phyloP scores from a whole-genome alignment of 2,329 filamentous ascomycete genomes.

The Emericellopsis atlantica region DNA sequence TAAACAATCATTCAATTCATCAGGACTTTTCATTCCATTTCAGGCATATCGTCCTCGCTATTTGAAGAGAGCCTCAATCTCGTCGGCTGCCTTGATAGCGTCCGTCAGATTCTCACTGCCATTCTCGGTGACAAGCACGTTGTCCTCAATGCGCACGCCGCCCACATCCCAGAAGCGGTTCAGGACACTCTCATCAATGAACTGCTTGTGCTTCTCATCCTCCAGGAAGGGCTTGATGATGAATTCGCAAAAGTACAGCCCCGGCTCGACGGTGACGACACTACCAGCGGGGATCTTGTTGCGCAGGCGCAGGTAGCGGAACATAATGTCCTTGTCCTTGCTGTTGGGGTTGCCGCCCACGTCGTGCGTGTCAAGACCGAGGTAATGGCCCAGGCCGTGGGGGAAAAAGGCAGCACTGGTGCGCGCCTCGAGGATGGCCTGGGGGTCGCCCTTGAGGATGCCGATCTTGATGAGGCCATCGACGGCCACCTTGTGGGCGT shows the following conservation, averaged over 20 bases:
- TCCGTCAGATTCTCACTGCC: conserved; percentile 64
- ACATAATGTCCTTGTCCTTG: conserved; percentile 69
- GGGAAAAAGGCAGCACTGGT: conserved; percentile 88
- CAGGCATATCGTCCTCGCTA: neutral
- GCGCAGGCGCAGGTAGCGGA: conserved; percentile 73
- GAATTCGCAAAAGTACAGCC: conserved; percentile 84
- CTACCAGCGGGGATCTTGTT: conserved; percentile 62
- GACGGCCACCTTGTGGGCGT: conserved; percentile 73
- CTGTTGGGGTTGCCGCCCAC: conserved; percentile 69
- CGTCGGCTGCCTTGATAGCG: conserved; percentile 53
- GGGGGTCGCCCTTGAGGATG: conserved; percentile 53
- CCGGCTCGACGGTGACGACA: conserved; percentile 91
- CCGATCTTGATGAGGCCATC: conserved; percentile 65
- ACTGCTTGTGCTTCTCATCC: conserved; percentile 59
- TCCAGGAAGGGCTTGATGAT: conserved; percentile 73
- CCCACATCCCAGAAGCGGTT: conserved; percentile 74
- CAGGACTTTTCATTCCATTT: no score
- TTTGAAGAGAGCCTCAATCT: conserved; percentile 35
- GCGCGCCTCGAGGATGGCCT: conserved; percentile 64
- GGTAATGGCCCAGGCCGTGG: conserved; percentile 80
- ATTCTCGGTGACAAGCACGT: conserved; percentile 57
- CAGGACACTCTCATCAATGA: conserved; percentile 62
- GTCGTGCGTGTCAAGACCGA: conserved; percentile 90
- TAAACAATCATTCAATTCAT: neutral
- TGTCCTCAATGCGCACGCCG: conserved; percentile 59